Conservation (phyloP, 2,329 filamentous ascomycete species). For the Septoria petroselini region DNA sequence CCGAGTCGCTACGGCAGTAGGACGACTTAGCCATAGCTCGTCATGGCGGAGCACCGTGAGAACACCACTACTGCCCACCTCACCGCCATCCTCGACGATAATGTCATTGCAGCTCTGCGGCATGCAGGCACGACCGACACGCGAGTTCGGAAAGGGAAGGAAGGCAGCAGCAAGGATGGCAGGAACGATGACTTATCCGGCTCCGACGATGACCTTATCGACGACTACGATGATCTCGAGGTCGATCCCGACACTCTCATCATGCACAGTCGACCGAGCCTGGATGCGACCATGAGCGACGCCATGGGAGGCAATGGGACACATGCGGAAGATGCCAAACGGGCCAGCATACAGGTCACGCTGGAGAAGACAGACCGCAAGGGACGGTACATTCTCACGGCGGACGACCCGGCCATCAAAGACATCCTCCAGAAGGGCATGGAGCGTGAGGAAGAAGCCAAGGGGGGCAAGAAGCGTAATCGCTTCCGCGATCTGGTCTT, state of each 20-base stretch:
- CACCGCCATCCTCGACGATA: constrained; percentile 22
- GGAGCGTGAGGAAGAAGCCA: constrained; percentile 42
- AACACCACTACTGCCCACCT: constrained; percentile 20
- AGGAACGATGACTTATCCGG: constrained; percentile 8
- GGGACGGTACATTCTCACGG: constrained; percentile 49
- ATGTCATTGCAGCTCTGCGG: constrained; percentile 26
- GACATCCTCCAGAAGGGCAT: constrained; percentile 47
- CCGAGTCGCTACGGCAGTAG: too few species aligned
- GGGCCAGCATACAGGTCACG: constrained; percentile 47
- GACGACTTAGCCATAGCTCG: too few species aligned
- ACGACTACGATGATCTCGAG: constrained; percentile 43
- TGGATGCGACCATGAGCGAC: constrained; percentile 16
- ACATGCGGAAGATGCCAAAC: constrained; percentile 20
- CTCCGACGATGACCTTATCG: constrained; percentile 39
- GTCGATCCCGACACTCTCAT: constrained; percentile 40
- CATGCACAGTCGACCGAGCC: constrained; percentile 35
- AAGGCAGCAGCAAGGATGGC: constrained; percentile 8
- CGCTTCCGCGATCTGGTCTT: constrained; percentile 62
- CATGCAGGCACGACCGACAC: not conserved
- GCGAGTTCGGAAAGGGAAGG: too few species aligned
- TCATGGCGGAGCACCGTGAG: constrained; percentile 4
- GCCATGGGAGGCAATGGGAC: not conserved
- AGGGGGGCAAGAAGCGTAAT: constrained; percentile 33
- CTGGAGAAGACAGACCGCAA: constrained; percentile 48
- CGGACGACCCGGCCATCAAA: constrained; percentile 50